Base-by-base conservation (phyloP, 1,139 yeast genomes). In the Candida glucosophila region DNA sequence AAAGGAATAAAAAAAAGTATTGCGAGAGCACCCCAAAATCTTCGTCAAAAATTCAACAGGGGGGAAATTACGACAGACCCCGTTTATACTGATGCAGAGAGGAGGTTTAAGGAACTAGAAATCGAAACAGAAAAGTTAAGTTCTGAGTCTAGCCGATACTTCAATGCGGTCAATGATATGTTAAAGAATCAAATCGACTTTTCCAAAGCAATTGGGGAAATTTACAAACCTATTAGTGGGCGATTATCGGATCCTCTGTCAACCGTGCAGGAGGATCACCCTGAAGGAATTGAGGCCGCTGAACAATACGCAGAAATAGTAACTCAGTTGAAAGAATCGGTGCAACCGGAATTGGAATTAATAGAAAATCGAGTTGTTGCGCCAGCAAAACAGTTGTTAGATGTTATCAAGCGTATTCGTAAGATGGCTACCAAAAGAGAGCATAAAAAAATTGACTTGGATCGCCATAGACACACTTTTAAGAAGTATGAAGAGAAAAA, bases 341-440 rank as follows among this genome's bases (percentile, higher is more conserved):
- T 90, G 45, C 78, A 83, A 48, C 98, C 98, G 0, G 99, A 90
- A 51, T 66, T 90, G 50, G 95, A 85, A 41, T 70, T 92, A 58
- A 85, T 90, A 42, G 97, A 90, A 40, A 71, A 85, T 29, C 73
- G 95, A 46, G 77, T 90, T 41, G 86, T 90, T 27, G 71, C 72
- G 26, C 99, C 99, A 1, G 94, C 97, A 5, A 92, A 83, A 48
- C 97, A 90, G 45, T 58, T 90, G 40, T 67, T 90, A 42, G 75
- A 76, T 44, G 78, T 90, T 30, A 85, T 88, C 44, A 76, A 77
- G 38, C 52, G 76, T 12, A 85, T 90, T 43, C 71, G 95, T 39
- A 92, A 88, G 55, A 85, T 88, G 94, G 79, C 96, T 15, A 73
- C 83, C 30, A 90, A 90, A 61, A 78, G 99, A 58, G 88, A 83